Evolutionary conservation across 768 basidiomycete genomes (phyloP).

Genomic region (Chalciporus pseudorubinellus): DNA sequence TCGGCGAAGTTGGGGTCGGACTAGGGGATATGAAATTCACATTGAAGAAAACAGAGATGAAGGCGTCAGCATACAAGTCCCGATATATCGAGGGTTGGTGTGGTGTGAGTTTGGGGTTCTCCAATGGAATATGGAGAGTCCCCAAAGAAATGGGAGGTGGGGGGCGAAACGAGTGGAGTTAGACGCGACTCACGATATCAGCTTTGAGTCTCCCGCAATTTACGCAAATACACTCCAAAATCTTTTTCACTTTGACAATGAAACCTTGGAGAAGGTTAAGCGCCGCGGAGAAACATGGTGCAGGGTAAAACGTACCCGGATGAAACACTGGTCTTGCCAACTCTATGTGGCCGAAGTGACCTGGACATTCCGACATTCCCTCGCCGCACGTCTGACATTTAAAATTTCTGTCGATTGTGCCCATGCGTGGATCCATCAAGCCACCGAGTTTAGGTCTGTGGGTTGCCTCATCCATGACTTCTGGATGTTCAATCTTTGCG

Average conservation of each 20-base stretch:
- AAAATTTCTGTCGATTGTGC: slow-evolving; percentile 95
- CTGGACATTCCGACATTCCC: slow-evolving; percentile 99
- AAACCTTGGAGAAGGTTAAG: slow-evolving; percentile 56
- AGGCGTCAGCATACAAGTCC: slow-evolving; percentile 65
- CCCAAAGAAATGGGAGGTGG: slow-evolving; percentile 98
- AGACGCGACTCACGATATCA: slow-evolving; percentile 88
- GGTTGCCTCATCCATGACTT: slow-evolving; percentile 95
- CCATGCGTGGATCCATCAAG: slow-evolving; percentile 97
- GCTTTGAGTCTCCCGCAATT: slow-evolving; percentile 98
- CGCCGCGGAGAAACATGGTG: too few species aligned
- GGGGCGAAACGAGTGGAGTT: slow-evolving; percentile 87
- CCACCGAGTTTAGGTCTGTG: slow-evolving; percentile 91
- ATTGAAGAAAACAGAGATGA: slow-evolving; percentile 39
- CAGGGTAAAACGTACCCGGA: slow-evolving; percentile 60
- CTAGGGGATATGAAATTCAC: slow-evolving; percentile 44
- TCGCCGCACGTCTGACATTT: slow-evolving; percentile 99
- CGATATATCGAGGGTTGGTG: slow-evolving; percentile 72
- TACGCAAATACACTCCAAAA: slow-evolving; percentile 97
- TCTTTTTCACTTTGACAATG: slow-evolving; percentile 99
- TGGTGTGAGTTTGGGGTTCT: slow-evolving; percentile 93
- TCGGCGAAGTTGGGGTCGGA: slow-evolving; percentile 82
- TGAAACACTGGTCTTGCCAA: slow-evolving; percentile 96
- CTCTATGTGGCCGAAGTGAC: slow-evolving; percentile 99
- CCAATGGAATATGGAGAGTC: slow-evolving; percentile 86
- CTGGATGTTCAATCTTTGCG: slow-evolving; percentile 97